Evolutionary conservation across 129 eudicot species (phyloP), one percentile per base, ranked within the genome.

Genomic region (Saussurea involucrata): DNA sequence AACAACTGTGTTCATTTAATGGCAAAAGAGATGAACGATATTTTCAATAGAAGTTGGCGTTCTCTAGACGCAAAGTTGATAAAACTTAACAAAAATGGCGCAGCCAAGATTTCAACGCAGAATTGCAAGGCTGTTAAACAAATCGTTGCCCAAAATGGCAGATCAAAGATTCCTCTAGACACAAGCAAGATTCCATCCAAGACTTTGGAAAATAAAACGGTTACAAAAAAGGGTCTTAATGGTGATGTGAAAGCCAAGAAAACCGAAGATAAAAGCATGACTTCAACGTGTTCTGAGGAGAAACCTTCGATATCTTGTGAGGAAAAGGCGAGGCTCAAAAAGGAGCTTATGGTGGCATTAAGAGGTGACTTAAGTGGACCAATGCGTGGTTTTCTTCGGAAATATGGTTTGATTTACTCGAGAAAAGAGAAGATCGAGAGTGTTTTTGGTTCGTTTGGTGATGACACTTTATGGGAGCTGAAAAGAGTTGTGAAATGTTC

Each of bases 11-110:
- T 81, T 66, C 87, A 88, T 85, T 6, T 22, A 36, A 53, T 32
- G 76, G 98, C 98, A 22, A 81, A 77, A 79, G 65, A 78, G 58
- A 53, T 92, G 80, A 78, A 79, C 12, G 75, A 40, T 69, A 20
- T 76, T 61, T 92, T 92, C 17, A 81, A 24, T 28, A 66, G 44
- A 66, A 78, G 37, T 37, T 90, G 90, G 98, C 86, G 83, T 80
- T 64, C 68, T 1, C 13, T 81, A 37, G 91, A 83, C 71, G 76
- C 77, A 2, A 84, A 73, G 81, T 57, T 73, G 84, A 73, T 44
- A 3, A 46, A 71, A 15, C 67, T 31, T 27, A 71, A 22, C n/a
- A 70, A 31, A 66, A 71, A 34, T 8, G 58, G n/a, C 1, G 68
- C 22, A 22, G 8, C 22, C 22, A 53, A 53, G 61, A 53, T 53